Evolutionary conservation across 495 filamentous ascomycete genomes (phyloP), one percentile per base, ranked within the genome.

Genomic region (Cercophora sp.): DNA sequence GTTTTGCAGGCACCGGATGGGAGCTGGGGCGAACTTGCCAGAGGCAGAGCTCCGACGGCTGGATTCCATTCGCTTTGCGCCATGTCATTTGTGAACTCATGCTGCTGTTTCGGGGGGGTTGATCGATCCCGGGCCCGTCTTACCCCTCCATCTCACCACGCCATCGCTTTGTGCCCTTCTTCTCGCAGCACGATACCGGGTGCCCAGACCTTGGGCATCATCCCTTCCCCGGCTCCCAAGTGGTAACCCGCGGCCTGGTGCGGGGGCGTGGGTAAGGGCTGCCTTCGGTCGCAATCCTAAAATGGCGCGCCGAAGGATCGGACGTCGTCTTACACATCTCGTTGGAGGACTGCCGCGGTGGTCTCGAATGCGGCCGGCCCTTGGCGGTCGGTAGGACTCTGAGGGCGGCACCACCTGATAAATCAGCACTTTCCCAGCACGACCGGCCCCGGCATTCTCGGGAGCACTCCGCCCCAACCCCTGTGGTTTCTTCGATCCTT

Each of bases 321-420:
- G 34, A 19, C 2, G 8, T 20, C 34, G 20, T 34, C 6, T 47
- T 22, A 18, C 37, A 48, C 29, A n/a, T 36, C 47, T 16, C 16
- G 10, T 36, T 25, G 46, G 46, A 23, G 36, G 36, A 19, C 36
- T 36, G 47, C 15, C 10, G 31, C 47, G 31, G n/a, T n/a, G n/a
- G n/a, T n/a, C n/a, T n/a, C n/a, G n/a, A n/a, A 49, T 49, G 47
- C 47, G 47, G 47, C 47, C 47, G 23, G 31, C 22, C 26, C 47
- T 49, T 49, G 47, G 47, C 47, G 25, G 15, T 16, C 39, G 20
- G 34, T 16, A 19, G 34, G 34, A 37, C 31, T 37, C 32, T 24
- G 19, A 10, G 19, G 19, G n/a, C 32, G 31, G 23, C 16, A 22
- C 47, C 24, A 23, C 18, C 20, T 23, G 39, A 37, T 23, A 23